These are phyloP conservation scores for Phytophthora vignae DNA, from an alignment of 352 stramenopile genomes.

Conservation along the genomic window DNA sequence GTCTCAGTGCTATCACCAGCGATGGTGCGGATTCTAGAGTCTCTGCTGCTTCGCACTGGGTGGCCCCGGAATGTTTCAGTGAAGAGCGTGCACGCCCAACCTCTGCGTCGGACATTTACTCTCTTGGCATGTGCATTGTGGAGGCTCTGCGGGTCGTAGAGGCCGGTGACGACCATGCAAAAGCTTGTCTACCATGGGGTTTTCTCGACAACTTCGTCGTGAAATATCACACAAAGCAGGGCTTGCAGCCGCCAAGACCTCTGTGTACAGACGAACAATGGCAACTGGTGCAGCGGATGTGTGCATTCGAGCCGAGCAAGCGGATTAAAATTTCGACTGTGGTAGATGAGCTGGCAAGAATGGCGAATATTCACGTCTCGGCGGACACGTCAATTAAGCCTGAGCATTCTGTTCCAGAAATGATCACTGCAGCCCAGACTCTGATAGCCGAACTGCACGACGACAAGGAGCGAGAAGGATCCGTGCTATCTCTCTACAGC, in stretches of 20 bases:
- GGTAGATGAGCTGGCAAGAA: neutral
- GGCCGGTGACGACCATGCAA: neutral
- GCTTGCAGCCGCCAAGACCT: neutral
- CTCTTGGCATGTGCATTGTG: slow-evolving; percentile 8
- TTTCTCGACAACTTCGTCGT: neutral
- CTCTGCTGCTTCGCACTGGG: slow-evolving; percentile 1
- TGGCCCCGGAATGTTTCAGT: slow-evolving; percentile 3
- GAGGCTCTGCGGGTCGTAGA: slow-evolving; percentile 10
- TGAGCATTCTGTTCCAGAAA: neutral
- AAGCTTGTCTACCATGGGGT: slow-evolving; percentile 3
- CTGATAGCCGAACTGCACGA: neutral
- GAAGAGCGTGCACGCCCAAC: neutral
- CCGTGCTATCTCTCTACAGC: neutral
- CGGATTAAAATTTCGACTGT: slow-evolving; percentile 4
- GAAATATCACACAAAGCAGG: neutral
- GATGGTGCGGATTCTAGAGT: neutral
- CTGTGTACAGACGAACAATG: neutral
- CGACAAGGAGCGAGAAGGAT: neutral
- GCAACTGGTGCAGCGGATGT: slow-evolving; percentile 4
- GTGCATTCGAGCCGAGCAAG: neutral
- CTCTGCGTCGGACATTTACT: slow-evolving; percentile 2
- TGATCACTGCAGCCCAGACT: neutral
- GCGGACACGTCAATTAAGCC: neutral
- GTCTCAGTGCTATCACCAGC: slow-evolving; percentile 2
- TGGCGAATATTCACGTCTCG: neutral